Evolutionary conservation across 495 filamentous ascomycete species (phyloP).

Genomic region (Podospora sp.): DNA sequence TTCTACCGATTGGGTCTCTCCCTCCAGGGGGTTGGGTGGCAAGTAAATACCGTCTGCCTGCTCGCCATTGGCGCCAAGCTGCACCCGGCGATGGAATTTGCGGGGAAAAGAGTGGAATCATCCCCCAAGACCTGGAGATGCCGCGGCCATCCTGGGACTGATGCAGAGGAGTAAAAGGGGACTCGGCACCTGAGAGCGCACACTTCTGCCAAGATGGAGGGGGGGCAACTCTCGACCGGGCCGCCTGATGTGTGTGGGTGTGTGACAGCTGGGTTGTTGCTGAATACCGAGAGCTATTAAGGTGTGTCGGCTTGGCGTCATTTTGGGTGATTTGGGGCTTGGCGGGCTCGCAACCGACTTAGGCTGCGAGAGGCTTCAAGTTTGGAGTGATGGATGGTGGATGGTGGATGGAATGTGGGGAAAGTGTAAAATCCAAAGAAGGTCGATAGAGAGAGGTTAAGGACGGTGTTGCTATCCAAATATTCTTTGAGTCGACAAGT

Average conservation of each 20-base stretch:
- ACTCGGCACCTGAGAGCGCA: constrained; percentile 20
- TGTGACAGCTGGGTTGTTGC: background rate
- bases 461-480: no score
- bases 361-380: background rate
- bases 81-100: background rate
- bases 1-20: constrained; percentile 12
- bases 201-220: constrained; percentile 14
- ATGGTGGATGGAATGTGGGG: no score
- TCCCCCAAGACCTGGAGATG: constrained; percentile 15
- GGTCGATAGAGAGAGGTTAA: no score
- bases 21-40: background rate
- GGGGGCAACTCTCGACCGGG: background rate
- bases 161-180: constrained; percentile 6
- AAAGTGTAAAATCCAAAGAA: no score
- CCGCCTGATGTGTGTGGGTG: background rate
- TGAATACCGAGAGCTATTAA: background rate
- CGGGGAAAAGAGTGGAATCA: constrained; percentile 2
- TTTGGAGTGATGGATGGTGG: no score
- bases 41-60: background rate
- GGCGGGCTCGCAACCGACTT: background rate
- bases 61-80: background rate
- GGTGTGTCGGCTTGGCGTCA: constrained; percentile 16
- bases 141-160: constrained; percentile 15
- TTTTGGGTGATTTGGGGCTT: constrained; percentile 18
- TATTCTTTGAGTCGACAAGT: no score